phyloP scores from a whole-genome alignment of 257 asterid species.

The Schizonepeta tenuifolia region DNA sequence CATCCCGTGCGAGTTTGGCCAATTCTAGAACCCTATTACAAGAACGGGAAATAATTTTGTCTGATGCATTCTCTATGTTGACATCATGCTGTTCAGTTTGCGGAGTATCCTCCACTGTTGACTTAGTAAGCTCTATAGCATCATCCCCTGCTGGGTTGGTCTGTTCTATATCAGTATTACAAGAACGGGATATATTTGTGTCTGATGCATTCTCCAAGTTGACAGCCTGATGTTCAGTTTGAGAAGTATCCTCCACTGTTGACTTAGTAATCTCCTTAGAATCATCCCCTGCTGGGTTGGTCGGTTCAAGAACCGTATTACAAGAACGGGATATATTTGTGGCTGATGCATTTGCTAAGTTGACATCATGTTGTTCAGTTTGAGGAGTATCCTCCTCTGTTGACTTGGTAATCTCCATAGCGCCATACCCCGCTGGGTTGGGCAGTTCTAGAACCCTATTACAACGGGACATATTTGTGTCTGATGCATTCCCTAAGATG shows the following conservation, averaged over 20 bases:
- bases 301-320: background rate
- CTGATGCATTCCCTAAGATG: conserved; percentile 3
- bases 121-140: too few species aligned
- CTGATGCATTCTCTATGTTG: conserved; percentile 5
- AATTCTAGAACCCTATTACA: background rate
- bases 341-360: background rate
- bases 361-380: conserved; percentile 14
- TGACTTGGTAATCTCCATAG: too few species aligned
- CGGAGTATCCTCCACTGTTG: too few species aligned
- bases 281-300: conserved; percentile 1
- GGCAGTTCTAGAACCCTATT: background rate
- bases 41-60: background rate
- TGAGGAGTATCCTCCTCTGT: too few species aligned
- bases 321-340: background rate
- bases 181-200: background rate
- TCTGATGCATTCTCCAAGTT: background rate
- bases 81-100: conserved; percentile 12
- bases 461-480: background rate
- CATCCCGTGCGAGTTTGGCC: background rate
- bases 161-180: background rate
- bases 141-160: too few species aligned
- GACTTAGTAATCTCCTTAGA: conserved; percentile 4
- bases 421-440: too few species aligned
- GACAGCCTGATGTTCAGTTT: conserved; percentile 12
- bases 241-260: background rate